Base-by-base conservation (phyloP, 2,329 filamentous ascomycete species). In the Sarocladium strictum region DNA sequence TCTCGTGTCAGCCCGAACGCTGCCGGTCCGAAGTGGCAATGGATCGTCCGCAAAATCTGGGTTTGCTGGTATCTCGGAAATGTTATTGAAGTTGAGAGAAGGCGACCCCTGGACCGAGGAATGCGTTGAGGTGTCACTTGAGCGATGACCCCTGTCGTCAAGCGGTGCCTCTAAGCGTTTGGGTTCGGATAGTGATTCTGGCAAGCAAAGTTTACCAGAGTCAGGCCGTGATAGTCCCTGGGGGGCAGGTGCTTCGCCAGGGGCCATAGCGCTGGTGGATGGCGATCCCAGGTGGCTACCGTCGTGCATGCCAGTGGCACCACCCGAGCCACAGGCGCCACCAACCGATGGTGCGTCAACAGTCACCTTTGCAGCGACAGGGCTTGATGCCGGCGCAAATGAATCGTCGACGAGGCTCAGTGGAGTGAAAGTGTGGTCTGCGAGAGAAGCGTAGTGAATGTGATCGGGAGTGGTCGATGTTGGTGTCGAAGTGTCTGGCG, bases 1-100 rank as follows among this genome's bases (percentile, higher is more conserved):
- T 49, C 67, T 72, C 23, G 72, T 77, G 59, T 76, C 77, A 11
- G 77, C 74, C 2, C 73, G 75, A 32, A 75, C 69, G 52, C 66
- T 70, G 57, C 64, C 65, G 33, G 65, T 65, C 53, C 65, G 65
- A 29, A 70, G 63, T n/a, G 69, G 69, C 10, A 35, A 26, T 15
- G 40, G 29, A 19, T 38, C 40, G 50, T 19, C 12, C 23, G 3
- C 32, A 12, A 21, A 10, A 11, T 38, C 33, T 38, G 33, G 11
- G 50, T 29, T 40, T 26, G 50, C n/a, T 23, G 26, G 12, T 21
- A 27, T 53, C 17, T 53, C 50, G 32, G 33, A 12, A 23, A 12
- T 40, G 21, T 26, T 53, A 33, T 53, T 24, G 21, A 21, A 14
- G 19, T 27, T 3, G 27, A 7, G 50, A 12, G 50, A 40, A 6